Evolutionary conservation across 2,329 filamentous ascomycete species (phyloP).

Genomic region (Alternaria rosae): DNA sequence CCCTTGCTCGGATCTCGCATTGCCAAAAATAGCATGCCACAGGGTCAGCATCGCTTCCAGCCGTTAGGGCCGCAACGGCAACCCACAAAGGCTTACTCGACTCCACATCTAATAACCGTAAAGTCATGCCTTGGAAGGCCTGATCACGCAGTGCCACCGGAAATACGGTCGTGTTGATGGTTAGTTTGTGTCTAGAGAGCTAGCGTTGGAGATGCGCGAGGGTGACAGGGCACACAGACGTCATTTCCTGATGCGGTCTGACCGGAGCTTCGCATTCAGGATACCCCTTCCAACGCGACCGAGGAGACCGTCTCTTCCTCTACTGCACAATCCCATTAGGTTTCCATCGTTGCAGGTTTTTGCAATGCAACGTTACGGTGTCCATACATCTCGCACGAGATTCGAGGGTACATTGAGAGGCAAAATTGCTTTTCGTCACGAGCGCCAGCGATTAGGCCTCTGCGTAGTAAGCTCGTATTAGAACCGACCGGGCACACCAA

Average conservation of each 20-base stretch:
- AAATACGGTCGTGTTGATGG: neutral
- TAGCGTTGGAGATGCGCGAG: neutral
- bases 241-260: slow-evolving; percentile 1
- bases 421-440: slow-evolving; percentile 6
- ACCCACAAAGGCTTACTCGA: slow-evolving; percentile 7
- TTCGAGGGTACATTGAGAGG: neutral
- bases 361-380: slow-evolving; percentile 8
- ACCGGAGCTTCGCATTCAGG: neutral
- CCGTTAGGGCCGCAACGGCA: slow-evolving; percentile 5
- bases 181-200: neutral
- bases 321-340: neutral
- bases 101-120: slow-evolving; percentile 6
- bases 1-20: neutral
- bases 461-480: slow-evolving; percentile 20
- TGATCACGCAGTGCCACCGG: neutral
- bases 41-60: slow-evolving; percentile 1
- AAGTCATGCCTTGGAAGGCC: neutral
- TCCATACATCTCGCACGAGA: neutral
- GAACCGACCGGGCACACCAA: neutral
- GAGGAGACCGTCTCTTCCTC: neutral
- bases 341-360: neutral
- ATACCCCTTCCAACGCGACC: neutral
- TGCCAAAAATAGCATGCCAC: slow-evolving; percentile 2
- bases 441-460: neutral
- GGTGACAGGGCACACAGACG: neutral